Base-by-base conservation (phyloP, 1,284 basidiomycete genomes). In the Leccinum pachyderme region DNA sequence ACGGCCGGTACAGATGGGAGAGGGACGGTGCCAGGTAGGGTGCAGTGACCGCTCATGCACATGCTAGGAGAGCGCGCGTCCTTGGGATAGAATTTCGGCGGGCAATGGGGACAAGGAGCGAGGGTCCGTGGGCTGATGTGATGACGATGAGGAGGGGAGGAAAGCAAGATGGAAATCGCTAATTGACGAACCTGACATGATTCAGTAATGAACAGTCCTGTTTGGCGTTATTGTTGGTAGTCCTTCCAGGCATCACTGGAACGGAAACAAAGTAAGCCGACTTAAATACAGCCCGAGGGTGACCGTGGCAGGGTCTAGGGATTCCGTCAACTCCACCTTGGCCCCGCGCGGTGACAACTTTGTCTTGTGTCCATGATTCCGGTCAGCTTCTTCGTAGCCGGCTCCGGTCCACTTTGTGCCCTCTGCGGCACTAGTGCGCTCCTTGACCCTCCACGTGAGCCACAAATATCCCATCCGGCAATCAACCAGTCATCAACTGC, bases 171-270 rank as follows among this genome's bases (percentile, higher is more conserved):
- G 18, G 47, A 55, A 43, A 55, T 28, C 1, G 2, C 2, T 29
- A 29, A 18, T 62, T 52, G 27, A 66, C 58, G 37, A 32, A 63
- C 66, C 58, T 57, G 54, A 18, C 18, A 18, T 60, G 59, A 65
- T 57, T 52, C 55, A 61, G 59, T 47, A 60, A 55, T 55, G 50
- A 13, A 31, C 13, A 39, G 2, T 46, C 41, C 22, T 71, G 64
- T 67, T 71, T 67, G 69, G 68, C 46, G 41, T 63, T 67, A 56
- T 67, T 69, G 65, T 53, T 56, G 35, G 48, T 47, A 22, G 5
- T 31, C 53, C 24, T 44, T 8, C 4, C 24, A 15, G 43, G 39
- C 39, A 41, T 44, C 39, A n/a, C 39, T 15, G 12, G 24, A 9
- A 22, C 22, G 24, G 7, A 25, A 18, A 18, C 18, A 7, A 4